These are phyloP conservation scores for Pyrenula aspistea DNA, from an alignment of 495 filamentous ascomycete genomes.

Conservation along the genomic window DNA sequence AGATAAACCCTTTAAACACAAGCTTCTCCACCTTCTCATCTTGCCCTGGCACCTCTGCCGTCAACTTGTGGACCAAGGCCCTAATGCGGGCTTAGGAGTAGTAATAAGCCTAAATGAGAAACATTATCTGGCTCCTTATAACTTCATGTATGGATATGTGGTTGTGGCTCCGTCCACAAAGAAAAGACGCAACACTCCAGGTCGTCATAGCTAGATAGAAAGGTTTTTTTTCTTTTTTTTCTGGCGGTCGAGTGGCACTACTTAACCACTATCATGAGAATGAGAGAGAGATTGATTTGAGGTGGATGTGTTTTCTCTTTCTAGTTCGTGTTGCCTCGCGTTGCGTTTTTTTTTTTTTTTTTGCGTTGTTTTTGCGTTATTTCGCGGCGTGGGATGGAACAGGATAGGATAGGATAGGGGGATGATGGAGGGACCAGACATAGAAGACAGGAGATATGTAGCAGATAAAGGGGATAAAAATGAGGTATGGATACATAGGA, in stretches of 20 bases:
- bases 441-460: no score
- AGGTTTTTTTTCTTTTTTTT: conserved; percentile 1
- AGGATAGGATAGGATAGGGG: no score
- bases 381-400: no score
- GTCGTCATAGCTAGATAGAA: neutral
- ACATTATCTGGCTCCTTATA: neutral
- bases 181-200: neutral
- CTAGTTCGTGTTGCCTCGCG: no score
- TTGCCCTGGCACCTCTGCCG: neutral
- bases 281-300: no score
- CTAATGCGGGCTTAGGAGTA: neutral
- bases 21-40: neutral
- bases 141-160: neutral
- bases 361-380: no score
- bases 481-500: no score
- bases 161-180: neutral
- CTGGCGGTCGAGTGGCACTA: neutral
- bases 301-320: no score
- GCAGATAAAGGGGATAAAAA: no score
- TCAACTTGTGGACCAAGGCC: neutral
- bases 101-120: neutral
- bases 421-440: no score
- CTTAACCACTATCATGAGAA: no score
- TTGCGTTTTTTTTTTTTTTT: no score
- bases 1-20: neutral